phyloP scores from a whole-genome alignment of 2,329 filamentous ascomycete genomes.

The Beauveria scarabaeidicola region DNA sequence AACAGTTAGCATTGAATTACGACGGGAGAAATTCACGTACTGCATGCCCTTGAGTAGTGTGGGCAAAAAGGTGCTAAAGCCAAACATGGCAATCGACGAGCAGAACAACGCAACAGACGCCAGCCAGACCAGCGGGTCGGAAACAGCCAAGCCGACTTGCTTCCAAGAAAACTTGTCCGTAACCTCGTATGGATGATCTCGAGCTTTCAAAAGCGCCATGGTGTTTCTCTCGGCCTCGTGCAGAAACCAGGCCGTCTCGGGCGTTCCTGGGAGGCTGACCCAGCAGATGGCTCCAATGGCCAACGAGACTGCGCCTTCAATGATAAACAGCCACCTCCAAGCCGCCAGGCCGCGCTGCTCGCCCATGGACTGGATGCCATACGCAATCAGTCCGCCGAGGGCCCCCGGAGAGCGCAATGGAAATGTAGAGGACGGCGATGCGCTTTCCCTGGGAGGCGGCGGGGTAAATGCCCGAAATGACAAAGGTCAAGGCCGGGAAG shows the following conservation, averaged over 20 bases:
- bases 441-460: constrained; percentile 25
- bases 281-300: constrained; percentile 22
- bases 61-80: constrained; percentile 29
- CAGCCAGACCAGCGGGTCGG: constrained; percentile 24
- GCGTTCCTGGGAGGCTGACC: constrained; percentile 37
- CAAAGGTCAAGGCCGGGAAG: constrained; percentile 24
- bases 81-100: constrained; percentile 24
- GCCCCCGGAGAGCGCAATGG: constrained; percentile 23
- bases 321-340: constrained; percentile 44
- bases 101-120: constrained; percentile 23
- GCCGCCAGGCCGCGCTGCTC: constrained; percentile 35
- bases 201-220: constrained; percentile 20
- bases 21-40: constrained; percentile 11
- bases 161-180: constrained; percentile 17
- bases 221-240: constrained; percentile 28
- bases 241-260: constrained; percentile 36
- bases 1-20: background rate
- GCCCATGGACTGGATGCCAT: constrained; percentile 32
- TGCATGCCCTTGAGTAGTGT: constrained; percentile 27
- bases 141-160: constrained; percentile 17
- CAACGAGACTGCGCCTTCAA: constrained; percentile 31
- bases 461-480: constrained; percentile 27
- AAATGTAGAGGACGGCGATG: constrained; percentile 22
- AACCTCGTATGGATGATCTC: constrained; percentile 17
- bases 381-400: constrained; percentile 23